Conservation (phyloP, 2,329 filamentous ascomycete genomes). For the Exophiala lecanii-corni region DNA sequence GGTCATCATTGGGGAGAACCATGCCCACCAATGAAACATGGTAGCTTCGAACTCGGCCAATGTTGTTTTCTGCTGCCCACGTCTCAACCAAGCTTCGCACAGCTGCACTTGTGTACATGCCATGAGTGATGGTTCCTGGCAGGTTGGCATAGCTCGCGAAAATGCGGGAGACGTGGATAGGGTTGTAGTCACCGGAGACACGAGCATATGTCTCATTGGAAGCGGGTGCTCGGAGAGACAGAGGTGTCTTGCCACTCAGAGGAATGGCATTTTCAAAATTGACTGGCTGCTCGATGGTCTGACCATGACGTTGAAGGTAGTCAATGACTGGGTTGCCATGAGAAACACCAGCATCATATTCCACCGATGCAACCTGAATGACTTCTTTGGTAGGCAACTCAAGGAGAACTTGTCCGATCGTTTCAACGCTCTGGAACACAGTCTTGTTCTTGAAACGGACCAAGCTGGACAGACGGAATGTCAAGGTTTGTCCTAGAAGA, state of each 20-base stretch:
- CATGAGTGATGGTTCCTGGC: constrained; percentile 95
- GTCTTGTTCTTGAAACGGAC: constrained; percentile 92
- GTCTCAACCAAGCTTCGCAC: constrained; percentile 95
- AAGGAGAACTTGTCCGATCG: constrained; percentile 83
- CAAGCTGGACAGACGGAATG: constrained; percentile 90
- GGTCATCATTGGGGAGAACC: constrained; percentile 94
- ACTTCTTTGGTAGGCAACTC: constrained; percentile 96
- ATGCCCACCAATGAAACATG: constrained; percentile 96
- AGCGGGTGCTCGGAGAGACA: constrained; percentile 83
- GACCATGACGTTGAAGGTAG: constrained; percentile 87
- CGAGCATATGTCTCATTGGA: constrained; percentile 98
- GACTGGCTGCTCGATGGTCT: constrained; percentile 90
- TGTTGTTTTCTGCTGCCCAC: constrained; percentile 98
- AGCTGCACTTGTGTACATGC: constrained; percentile 98
- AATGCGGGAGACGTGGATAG: constrained; percentile 94
- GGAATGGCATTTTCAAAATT: constrained; percentile 98
- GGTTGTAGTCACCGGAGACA: constrained; percentile 97
- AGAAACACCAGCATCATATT: constrained; percentile 86
- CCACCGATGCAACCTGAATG: constrained; percentile 93
- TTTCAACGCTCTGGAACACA: constrained; percentile 87
- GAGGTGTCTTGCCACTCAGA: constrained; percentile 82
- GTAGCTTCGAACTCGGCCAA: constrained; percentile 95
- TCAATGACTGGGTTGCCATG: constrained; percentile 96
- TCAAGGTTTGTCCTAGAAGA: constrained; percentile 85
- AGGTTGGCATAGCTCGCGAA: constrained; percentile 95